Percentiles rank a stretch among this genome's conserved stretches.
Evolutionary conservation across 208 protist species (phyloP).

Genomic region (Acanthamoeba triangularis): DNA sequence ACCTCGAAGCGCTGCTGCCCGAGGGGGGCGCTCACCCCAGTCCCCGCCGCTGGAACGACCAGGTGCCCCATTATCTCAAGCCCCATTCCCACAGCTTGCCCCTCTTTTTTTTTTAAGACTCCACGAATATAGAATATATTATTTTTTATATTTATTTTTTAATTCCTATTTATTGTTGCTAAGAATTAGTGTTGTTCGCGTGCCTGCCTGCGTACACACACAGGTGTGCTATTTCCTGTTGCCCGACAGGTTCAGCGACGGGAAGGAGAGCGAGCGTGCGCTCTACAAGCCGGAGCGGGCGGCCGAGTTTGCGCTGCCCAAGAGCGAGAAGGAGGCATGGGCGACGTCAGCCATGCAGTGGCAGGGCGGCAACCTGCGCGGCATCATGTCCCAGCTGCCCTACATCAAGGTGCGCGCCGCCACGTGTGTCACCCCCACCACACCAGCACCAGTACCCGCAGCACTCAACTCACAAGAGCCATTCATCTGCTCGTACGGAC

Average conservation of each 20-base stretch:
- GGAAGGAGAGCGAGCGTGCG: not conserved
- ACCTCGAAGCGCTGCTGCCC: constrained; percentile 6
- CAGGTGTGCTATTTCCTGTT: constrained; percentile 58
- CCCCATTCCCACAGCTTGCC: not conserved
- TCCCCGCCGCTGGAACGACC: constrained; percentile 11
- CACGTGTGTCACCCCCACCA: not conserved
- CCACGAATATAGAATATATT: too few species aligned
- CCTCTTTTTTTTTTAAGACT: not conserved
- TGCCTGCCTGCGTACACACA: too few species aligned
- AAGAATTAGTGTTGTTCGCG: too few species aligned
- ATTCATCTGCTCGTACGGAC: not conserved
- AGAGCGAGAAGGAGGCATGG: not conserved
- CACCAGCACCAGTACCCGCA: not conserved
- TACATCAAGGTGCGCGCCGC: not conserved
- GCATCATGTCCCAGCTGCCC: constrained; percentile 23
- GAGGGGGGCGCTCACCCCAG: constrained; percentile 5
- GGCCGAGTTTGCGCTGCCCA: not conserved
- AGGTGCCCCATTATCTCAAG: not conserved
- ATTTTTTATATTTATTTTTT: not conserved
- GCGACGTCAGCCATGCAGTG: constrained; percentile 23
- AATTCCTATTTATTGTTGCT: not conserved
- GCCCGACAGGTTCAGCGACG: constrained; percentile 38
- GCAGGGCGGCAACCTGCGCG: constrained; percentile 49
- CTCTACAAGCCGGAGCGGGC: constrained; percentile 22
- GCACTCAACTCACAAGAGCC: not conserved